Evolutionary conservation across 495 filamentous ascomycete species (phyloP), one percentile per base, ranked within the genome.

Genomic region (Tuber umbilicatum): DNA sequence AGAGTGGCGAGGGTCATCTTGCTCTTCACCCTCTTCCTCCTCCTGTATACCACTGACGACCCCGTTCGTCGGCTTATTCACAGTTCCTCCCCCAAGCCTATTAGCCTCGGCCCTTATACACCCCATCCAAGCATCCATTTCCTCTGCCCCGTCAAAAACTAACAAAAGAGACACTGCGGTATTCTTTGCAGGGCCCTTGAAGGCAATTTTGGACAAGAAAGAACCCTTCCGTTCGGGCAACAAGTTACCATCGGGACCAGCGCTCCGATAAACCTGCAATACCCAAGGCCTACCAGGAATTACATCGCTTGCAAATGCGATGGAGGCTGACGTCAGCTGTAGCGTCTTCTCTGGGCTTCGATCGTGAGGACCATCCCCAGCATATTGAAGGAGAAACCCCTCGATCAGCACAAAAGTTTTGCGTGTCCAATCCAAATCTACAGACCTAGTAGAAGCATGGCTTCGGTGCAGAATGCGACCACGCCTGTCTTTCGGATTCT

Each of bases 231-330:
- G 87, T 3, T 88, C 86, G 4, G 84, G 81, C 17, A 85, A 76
- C 9, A 86, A 84, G n/a, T 83, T 82, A 35, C 87, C 87, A 41
- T 95, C 91, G 16, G 89, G 86, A 31, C 90, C 88, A 7, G 87
- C 87, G 31, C 87, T 86, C 70, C 94, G 91, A n/a, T 91, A 93
- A 21, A 98, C 88, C 79, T 97, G 95, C 70, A 99, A 81, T 2
- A 99, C 95, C 89, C 91, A 97, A 78, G 94, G 95, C 75, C 90
- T 91, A 38, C 95, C 95, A 0, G 94, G 93, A 76, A 99, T 95
- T 4, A 91, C 88, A 83, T 99, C 95, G 78, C 90, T 97, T 0
- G 92, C 95, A 85, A 97, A 99, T 31, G 95, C 95, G 19, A 93
- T 93, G 9, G 95, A 97, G 27, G 93, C 89, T 74, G 91, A 91